phyloP scores from a whole-genome alignment of 2,329 filamentous ascomycete genomes.

The Boeremia lycopersici region DNA sequence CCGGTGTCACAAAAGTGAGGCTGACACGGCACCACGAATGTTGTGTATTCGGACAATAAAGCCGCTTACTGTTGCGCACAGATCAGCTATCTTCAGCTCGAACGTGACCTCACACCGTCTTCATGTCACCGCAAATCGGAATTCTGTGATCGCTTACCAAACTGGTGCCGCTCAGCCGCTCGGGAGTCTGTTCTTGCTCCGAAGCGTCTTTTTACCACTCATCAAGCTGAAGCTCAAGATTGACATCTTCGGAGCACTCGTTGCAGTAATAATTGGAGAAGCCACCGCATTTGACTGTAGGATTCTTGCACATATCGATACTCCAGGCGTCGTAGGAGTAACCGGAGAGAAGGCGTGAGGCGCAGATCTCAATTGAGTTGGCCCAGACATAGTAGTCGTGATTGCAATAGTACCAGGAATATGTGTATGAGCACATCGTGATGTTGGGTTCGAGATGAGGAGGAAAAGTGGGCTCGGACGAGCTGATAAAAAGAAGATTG shows the following conservation, averaged over 20 bases:
- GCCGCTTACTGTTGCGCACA: conserved; percentile 14
- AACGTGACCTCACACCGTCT: neutral
- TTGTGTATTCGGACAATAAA: neutral
- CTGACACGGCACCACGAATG: neutral
- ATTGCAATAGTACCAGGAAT: conserved; percentile 56
- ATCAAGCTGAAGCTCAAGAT: conserved; percentile 51
- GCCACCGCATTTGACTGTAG: conserved; percentile 49
- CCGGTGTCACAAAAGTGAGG: conserved; percentile 3
- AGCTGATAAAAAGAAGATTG: no score
- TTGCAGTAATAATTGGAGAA: conserved; percentile 54
- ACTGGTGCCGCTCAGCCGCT: no score
- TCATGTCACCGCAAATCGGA: neutral
- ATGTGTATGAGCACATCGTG: conserved; percentile 55
- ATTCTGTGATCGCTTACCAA: neutral
- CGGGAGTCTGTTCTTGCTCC: no score
- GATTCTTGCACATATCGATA: conserved; percentile 56
- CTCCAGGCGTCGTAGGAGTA: conserved; percentile 57
- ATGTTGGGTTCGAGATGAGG: neutral
- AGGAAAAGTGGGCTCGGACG: neutral
- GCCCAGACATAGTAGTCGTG: conserved; percentile 57
- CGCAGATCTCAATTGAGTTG: conserved; percentile 54
- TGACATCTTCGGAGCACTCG: conserved; percentile 52
- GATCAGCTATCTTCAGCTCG: conserved; percentile 13
- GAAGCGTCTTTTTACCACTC: conserved; percentile 38
- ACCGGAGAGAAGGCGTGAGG: conserved; percentile 51